Percentiles rank a stretch among this genome's conserved stretches.
These are phyloP conservation scores for Cordyceps tenuipes DNA, from an alignment of 2,329 filamentous ascomycete genomes.

Conservation along the genomic window DNA sequence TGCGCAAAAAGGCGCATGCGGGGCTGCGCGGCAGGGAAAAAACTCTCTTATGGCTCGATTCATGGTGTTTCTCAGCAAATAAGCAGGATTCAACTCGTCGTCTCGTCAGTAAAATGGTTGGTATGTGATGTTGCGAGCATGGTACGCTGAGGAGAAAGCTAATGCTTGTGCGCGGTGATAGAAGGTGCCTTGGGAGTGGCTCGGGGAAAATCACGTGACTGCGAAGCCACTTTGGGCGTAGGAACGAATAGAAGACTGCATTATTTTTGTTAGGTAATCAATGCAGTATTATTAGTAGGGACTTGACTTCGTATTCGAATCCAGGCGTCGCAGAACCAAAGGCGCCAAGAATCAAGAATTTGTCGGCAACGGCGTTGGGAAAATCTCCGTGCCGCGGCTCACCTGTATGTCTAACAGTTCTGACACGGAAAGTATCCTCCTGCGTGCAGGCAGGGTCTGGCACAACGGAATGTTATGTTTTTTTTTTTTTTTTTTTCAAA, in stretches of 20 bases:
- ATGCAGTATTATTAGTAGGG: too few species aligned
- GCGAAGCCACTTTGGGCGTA: neutral
- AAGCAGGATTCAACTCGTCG: neutral
- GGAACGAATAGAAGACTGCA: too few species aligned
- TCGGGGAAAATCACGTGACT: neutral
- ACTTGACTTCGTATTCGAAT: too few species aligned
- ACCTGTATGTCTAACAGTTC: neutral
- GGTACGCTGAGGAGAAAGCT: neutral
- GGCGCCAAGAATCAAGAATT: neutral
- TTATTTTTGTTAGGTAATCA: too few species aligned
- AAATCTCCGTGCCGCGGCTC: slow-evolving; percentile 1
- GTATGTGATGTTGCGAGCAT: neutral
- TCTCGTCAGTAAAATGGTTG: neutral
- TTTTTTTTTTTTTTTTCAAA: neutral
- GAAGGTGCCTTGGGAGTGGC: neutral
- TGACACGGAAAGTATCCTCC: neutral
- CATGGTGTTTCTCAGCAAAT: neutral
- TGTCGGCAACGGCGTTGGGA: neutral
- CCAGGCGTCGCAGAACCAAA: neutral
- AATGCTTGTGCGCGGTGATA: slow-evolving; percentile 2
- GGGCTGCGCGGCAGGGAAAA: neutral
- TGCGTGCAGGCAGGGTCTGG: neutral
- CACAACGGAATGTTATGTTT: neutral
- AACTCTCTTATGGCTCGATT: neutral
- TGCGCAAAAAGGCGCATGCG: neutral